These are phyloP conservation scores for Xylariaceae sp. DNA, from an alignment of 2,329 filamentous ascomycete species.

Conservation along the genomic window DNA sequence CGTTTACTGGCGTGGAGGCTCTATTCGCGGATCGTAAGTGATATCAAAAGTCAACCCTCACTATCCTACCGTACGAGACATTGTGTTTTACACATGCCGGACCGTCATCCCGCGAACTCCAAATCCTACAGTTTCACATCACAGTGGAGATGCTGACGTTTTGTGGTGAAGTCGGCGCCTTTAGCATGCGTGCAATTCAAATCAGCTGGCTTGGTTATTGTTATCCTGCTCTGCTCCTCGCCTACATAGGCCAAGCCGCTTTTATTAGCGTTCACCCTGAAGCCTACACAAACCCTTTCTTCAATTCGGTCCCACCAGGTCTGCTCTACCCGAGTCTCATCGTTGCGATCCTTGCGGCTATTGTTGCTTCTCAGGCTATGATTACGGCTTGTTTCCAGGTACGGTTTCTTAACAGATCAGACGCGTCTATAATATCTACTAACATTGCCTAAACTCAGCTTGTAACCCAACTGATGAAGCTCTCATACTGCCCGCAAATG, in stretches of 20 bases:
- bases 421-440: not conserved
- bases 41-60: not conserved
- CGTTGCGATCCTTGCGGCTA: constrained; percentile 64
- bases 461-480: constrained; percentile 54
- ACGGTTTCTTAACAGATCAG: not conserved
- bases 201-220: constrained; percentile 66
- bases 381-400: constrained; percentile 66
- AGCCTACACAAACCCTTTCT: constrained; percentile 70
- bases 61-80: not conserved
- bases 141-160: not conserved
- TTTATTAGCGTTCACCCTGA: constrained; percentile 57
- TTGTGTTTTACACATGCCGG: not conserved
- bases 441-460: constrained; percentile 20
- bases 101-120: not conserved
- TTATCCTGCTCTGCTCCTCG: constrained; percentile 62
- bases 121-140: not conserved
- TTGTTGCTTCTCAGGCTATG: constrained; percentile 75
- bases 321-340: constrained; percentile 65
- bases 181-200: constrained; percentile 65
- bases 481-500: constrained; percentile 71
- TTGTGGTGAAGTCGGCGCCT: constrained; percentile 56
- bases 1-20: constrained; percentile 75
- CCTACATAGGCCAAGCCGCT: constrained; percentile 71
- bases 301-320: constrained; percentile 63
- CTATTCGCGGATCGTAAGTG: constrained; percentile 61